Percentiles rank a stretch among this genome's conserved stretches.
These are phyloP conservation scores for Cladophialophora immunda DNA, from an alignment of 2,329 filamentous ascomycete species.

Conservation along the genomic window DNA sequence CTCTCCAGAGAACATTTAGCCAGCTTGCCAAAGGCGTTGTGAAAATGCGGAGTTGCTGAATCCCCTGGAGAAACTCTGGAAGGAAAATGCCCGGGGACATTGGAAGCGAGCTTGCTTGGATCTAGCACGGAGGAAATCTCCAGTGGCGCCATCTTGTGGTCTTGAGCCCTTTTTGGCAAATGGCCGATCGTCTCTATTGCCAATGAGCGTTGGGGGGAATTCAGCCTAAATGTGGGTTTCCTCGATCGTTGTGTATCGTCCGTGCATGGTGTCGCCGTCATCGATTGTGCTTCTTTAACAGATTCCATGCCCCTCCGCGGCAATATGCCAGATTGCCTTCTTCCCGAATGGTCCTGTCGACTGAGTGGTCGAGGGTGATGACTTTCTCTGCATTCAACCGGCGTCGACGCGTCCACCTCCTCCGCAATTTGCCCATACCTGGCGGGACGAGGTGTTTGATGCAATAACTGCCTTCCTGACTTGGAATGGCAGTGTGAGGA, in stretches of 20 bases:
- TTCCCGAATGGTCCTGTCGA: not conserved
- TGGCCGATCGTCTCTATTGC: not conserved
- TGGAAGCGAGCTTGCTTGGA: not conserved
- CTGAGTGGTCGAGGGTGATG: conserved; percentile 3
- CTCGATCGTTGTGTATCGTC: not conserved
- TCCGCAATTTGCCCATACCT: conserved; percentile 10
- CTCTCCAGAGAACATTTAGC: conserved; percentile 10
- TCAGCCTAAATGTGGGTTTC: conserved; percentile 11
- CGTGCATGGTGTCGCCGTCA: conserved; percentile 9
- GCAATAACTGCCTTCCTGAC: conserved; percentile 16
- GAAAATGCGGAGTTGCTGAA: conserved; percentile 8
- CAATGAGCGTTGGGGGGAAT: conserved; percentile 6
- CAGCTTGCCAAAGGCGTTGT: not conserved
- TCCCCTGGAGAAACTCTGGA: not conserved
- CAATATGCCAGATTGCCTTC: conserved; percentile 11
- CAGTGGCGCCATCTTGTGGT: not conserved
- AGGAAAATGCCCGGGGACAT: not conserved
- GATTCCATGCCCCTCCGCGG: not conserved
- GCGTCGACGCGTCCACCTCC: conserved; percentile 13
- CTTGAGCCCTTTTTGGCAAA: conserved; percentile 16
- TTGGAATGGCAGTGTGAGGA: conserved; percentile 10
- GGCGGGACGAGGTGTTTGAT: not conserved
- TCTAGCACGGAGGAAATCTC: not conserved
- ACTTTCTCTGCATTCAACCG: conserved; percentile 18
- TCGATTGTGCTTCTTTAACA: not conserved